Evolutionary conservation across 352 stramenopile genomes (phyloP).

Genomic region (Blastocystis sp.): DNA sequence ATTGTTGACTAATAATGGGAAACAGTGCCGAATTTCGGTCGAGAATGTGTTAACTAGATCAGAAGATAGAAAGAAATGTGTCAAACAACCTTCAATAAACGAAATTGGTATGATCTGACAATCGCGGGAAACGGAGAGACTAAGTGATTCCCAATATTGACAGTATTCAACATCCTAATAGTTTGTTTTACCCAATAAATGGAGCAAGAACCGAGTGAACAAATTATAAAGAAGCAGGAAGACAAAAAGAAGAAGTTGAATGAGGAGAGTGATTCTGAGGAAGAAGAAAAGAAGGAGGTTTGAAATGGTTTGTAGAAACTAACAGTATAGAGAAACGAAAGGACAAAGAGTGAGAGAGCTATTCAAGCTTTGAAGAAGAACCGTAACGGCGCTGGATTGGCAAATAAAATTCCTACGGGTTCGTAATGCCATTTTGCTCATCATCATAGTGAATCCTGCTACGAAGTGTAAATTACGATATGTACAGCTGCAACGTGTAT

Average conservation of each 20-base stretch:
- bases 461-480: conserved; percentile 98
- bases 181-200: background rate
- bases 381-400: conserved; percentile 1
- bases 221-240: conserved; percentile 51
- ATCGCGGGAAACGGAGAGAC: background rate
- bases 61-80: too few relatives aligned
- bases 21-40: background rate
- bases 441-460: conserved; percentile 80
- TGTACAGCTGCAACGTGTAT: conserved; percentile 98
- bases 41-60: too few relatives aligned
- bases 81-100: too few relatives aligned
- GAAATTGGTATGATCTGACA: background rate
- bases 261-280: conserved; percentile 33
- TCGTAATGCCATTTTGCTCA: background rate
- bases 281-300: conserved; percentile 14
- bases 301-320: background rate
- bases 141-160: background rate
- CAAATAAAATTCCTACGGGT: conserved; percentile 59
- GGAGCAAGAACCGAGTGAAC: conserved; percentile 15
- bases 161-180: background rate
- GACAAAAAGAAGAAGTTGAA: conserved; percentile 42
- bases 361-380: conserved; percentile 57
- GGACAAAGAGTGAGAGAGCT: conserved; percentile 40
- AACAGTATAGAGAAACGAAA: conserved; percentile 1
- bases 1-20: background rate